Evolutionary conservation across 148 eudicot genomes (phyloP).

Genomic region (Rhododendron williamsianum): DNA sequence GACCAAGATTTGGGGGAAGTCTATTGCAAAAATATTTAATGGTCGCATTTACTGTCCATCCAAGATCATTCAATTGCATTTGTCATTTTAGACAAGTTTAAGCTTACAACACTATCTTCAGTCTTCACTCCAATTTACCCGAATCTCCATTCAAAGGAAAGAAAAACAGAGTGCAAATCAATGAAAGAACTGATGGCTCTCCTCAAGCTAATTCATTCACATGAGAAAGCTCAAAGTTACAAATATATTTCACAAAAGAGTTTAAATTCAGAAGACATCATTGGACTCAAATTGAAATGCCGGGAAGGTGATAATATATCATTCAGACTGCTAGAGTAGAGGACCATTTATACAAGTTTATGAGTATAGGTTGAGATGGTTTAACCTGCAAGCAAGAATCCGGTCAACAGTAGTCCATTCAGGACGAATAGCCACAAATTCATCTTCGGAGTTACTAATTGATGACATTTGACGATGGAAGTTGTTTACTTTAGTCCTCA

Average conservation of each 20-base stretch:
- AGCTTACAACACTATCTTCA: not conserved
- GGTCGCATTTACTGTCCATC: not conserved
- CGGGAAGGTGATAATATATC: not conserved
- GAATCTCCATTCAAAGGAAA: not conserved
- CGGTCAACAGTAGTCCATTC: conserved; percentile 99
- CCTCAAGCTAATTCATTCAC: not conserved
- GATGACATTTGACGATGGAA: conserved; percentile 68
- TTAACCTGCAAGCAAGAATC: conserved; percentile 87
- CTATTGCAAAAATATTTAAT: not conserved
- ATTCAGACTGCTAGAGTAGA: not conserved
- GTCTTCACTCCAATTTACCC: not conserved
- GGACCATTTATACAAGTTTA: not conserved
- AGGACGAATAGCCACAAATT: conserved; percentile 74
- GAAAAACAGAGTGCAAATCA: not conserved
- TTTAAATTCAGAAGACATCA: not conserved
- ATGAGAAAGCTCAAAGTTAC: not conserved
- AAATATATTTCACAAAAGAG: conserved; percentile 5
- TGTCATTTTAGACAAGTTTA: not conserved
- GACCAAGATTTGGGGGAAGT: not conserved
- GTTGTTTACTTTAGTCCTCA: conserved; percentile 84
- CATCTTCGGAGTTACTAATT: conserved; percentile 66
- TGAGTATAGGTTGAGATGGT: conserved; percentile 10
- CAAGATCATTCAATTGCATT: not conserved
- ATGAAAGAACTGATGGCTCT: not conserved
- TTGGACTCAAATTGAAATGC: not conserved